Conservation (phyloP, 2,329 filamentous ascomycete species). For the Chaetoscypha palmicola region DNA sequence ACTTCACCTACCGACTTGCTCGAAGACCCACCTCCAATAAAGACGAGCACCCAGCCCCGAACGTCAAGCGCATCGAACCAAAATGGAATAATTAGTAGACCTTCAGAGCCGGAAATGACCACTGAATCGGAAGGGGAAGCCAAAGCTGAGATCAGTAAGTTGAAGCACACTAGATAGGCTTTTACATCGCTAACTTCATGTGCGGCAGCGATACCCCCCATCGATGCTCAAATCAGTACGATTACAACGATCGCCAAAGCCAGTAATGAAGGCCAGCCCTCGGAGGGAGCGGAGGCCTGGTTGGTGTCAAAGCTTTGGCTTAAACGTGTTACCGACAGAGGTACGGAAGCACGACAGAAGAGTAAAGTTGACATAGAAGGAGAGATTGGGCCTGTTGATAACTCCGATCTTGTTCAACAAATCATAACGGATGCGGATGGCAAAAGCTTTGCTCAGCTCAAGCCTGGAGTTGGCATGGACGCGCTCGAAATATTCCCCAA, state of each 20-base stretch:
- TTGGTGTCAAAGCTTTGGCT: conserved; percentile 78
- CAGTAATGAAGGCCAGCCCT: conserved; percentile 40
- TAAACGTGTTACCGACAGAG: conserved; percentile 60
- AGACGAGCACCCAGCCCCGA: no score
- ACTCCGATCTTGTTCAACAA: conserved; percentile 69
- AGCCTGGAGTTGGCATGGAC: conserved; percentile 58
- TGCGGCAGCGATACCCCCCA: conserved; percentile 34
- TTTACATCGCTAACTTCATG: not conserved
- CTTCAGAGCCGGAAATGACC: no score
- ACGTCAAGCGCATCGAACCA: no score
- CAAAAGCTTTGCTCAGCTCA: conserved; percentile 64
- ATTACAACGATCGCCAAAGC: conserved; percentile 56
- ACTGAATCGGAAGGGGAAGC: not conserved
- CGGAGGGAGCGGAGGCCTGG: conserved; percentile 69
- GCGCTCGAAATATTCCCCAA: conserved; percentile 72
- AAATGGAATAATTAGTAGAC: no score
- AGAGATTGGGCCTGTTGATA: conserved; percentile 71
- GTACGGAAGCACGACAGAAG: conserved; percentile 48
- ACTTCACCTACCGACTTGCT: conserved; percentile 16
- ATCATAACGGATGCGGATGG: conserved; percentile 44
- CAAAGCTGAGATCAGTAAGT: conserved; percentile 7
- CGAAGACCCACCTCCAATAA: conserved; percentile 8
- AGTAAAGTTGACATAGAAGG: conserved; percentile 55
- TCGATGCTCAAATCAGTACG: conserved; percentile 67
- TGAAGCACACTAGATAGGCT: not conserved